Conservation (phyloP, 2,329 filamentous ascomycete genomes). For the Coniochaeta prunicola region DNA sequence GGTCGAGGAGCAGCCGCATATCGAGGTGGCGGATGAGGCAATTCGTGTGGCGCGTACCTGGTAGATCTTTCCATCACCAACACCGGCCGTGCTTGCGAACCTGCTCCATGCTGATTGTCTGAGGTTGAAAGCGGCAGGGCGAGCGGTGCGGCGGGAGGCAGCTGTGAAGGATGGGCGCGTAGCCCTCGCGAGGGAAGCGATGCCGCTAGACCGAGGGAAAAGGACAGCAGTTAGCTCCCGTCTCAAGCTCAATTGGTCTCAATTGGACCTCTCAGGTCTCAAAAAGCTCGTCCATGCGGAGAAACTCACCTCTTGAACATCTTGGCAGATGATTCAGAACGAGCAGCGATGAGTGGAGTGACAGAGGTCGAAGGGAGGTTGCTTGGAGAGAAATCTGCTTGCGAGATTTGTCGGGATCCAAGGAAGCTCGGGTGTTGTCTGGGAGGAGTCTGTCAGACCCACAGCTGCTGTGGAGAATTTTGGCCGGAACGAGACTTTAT, state of each 20-base stretch:
- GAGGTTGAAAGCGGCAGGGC: conserved; percentile 48
- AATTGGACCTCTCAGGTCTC: conserved; percentile 3
- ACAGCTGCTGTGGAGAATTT: neutral
- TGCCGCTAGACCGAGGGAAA: conserved; percentile 45
- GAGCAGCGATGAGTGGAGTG: conserved; percentile 48
- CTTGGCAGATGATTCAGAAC: conserved; percentile 64
- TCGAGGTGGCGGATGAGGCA: neutral
- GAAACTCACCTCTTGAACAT: conserved; percentile 74
- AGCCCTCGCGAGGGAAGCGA: conserved; percentile 57
- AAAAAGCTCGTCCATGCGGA: conserved; percentile 19
- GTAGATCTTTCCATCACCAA: conserved; percentile 61
- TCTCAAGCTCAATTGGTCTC: conserved; percentile 40
- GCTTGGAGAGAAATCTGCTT: conserved; percentile 29
- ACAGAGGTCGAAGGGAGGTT: conserved; percentile 39
- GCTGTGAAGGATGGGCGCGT: conserved; percentile 55
- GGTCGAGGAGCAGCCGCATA: neutral
- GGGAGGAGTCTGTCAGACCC: neutral
- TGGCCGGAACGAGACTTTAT: neutral
- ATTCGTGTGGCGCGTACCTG: conserved; percentile 37
- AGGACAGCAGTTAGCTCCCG: conserved; percentile 31
- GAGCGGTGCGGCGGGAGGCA: conserved; percentile 49
- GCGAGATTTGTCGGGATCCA: conserved; percentile 1
- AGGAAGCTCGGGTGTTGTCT: conserved; percentile 3
- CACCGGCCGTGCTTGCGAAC: conserved; percentile 51
- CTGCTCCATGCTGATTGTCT: conserved; percentile 48